These are phyloP conservation scores for Ophiocordyceps robertsii DNA, from an alignment of 2,329 filamentous ascomycete species.

Conservation along the genomic window DNA sequence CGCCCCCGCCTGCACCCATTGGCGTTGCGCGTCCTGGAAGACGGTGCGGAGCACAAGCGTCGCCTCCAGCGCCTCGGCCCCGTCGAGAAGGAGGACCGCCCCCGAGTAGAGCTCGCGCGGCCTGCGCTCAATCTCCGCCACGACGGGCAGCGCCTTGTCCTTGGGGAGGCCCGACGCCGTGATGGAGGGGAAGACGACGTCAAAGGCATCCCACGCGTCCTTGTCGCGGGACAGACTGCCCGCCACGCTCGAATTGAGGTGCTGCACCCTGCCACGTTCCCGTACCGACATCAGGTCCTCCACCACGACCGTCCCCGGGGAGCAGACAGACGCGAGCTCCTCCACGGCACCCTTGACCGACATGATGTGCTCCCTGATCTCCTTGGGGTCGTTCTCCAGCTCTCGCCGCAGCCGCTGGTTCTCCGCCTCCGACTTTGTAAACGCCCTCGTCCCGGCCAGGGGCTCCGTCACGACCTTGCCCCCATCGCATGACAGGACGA, in stretches of 20 bases:
- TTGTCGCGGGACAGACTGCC: too few species aligned
- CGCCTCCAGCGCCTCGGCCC: not conserved
- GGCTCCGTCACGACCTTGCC: not conserved
- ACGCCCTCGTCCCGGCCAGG: not conserved
- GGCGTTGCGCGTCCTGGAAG: not conserved
- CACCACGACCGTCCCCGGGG: too few species aligned
- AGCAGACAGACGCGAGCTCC: too few species aligned
- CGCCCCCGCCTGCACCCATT: not conserved
- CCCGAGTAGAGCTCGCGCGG: not conserved
- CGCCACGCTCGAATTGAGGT: too few species aligned
- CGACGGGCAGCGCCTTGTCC: not conserved
- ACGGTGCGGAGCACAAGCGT: not conserved
- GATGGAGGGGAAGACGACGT: not conserved
- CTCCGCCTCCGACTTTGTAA: not conserved
- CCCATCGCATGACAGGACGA: not conserved
- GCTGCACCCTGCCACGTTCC: too few species aligned
- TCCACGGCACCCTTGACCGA: not conserved
- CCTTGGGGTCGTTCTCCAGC: not conserved
- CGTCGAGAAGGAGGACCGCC: not conserved
- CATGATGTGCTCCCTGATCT: not conserved
- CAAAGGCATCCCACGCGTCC: too few species aligned
- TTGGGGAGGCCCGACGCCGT: not conserved
- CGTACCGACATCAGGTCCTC: too few species aligned
- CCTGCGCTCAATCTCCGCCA: not conserved
- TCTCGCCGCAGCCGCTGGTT: not conserved